phyloP scores from a whole-genome alignment of 306 rosid species.

The Hippophae tibetana region DNA sequence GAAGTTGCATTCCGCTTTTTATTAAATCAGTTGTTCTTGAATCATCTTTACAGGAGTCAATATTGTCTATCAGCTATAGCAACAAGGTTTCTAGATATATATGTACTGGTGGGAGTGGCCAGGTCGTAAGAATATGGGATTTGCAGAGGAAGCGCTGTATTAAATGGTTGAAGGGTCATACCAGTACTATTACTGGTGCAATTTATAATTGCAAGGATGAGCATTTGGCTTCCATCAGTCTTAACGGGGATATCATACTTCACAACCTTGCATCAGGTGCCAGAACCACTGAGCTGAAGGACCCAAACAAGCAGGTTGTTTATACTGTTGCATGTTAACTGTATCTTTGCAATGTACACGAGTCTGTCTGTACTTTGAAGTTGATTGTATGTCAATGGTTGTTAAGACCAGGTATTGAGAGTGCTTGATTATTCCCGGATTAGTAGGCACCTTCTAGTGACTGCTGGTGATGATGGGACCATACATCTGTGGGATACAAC shows the following conservation, averaged over 20 bases:
- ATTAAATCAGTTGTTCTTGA: constrained; percentile 9
- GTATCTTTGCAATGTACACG: constrained; percentile 6
- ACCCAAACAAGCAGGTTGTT: constrained; percentile 85
- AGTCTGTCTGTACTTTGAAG: constrained; percentile 25
- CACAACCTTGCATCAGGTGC: constrained; percentile 97
- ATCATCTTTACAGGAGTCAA: constrained; percentile 55
- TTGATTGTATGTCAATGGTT: constrained; percentile 43
- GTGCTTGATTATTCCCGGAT: constrained; percentile 93
- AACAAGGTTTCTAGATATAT: constrained; percentile 90
- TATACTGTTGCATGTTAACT: constrained; percentile 20
- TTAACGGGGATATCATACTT: constrained; percentile 84
- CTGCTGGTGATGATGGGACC: constrained; percentile 96
- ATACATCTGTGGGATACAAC: constrained; percentile 97
- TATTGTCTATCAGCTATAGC: constrained; percentile 76
- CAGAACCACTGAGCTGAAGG: constrained; percentile 94
- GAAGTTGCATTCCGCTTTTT: constrained; percentile 9
- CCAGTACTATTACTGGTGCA: constrained; percentile 76
- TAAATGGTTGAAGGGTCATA: constrained; percentile 88
- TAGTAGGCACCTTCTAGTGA: constrained; percentile 86
- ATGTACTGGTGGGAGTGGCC: constrained; percentile 92
- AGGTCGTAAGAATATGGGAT: constrained; percentile 98
- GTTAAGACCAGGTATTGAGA: constrained; percentile 95
- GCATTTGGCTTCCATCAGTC: constrained; percentile 94
- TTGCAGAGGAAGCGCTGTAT: constrained; percentile 90
- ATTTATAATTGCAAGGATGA: constrained; percentile 94